Conservation (phyloP, 1,284 basidiomycete genomes). For the Ustilago hordei region DNA sequence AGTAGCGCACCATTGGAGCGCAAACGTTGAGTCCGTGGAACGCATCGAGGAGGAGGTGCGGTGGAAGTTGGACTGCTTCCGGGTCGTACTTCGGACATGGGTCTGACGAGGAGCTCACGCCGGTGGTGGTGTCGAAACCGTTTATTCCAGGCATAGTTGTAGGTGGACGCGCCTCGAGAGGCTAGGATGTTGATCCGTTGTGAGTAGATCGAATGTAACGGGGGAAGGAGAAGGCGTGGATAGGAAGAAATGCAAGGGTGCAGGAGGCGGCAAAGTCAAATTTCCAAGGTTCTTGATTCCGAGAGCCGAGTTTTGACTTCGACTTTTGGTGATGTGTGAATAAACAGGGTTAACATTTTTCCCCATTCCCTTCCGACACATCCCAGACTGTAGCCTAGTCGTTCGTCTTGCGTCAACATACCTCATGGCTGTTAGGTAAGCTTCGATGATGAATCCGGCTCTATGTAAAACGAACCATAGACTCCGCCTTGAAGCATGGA, state of each 20-base stretch:
- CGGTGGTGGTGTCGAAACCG: not conserved
- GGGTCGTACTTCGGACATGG: slow-evolving; percentile 34
- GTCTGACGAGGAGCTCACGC: not conserved
- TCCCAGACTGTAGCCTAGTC: too few relatives aligned
- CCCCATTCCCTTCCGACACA: too few relatives aligned
- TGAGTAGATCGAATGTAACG: not conserved
- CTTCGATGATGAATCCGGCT: too few relatives aligned
- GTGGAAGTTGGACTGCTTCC: slow-evolving; percentile 32
- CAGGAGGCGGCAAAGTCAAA: not conserved
- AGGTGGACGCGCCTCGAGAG: not conserved
- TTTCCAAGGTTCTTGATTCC: not conserved
- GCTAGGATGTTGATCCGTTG: not conserved
- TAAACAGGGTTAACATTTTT: not conserved
- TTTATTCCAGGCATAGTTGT: slow-evolving; percentile 5
- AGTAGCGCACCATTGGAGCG: slow-evolving; percentile 75
- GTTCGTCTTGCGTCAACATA: too few relatives aligned
- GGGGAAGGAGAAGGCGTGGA: slow-evolving; percentile 1
- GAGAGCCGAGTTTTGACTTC: not conserved
- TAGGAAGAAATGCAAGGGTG: slow-evolving; percentile 3
- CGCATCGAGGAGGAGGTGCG: slow-evolving; percentile 53
- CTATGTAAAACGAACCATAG: too few relatives aligned
- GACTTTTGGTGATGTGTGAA: not conserved
- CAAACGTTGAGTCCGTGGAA: slow-evolving; percentile 58
- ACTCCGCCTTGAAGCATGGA: too few relatives aligned
- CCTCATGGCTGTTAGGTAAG: too few relatives aligned